Evolutionary conservation across 805 yeast genomes (phyloP).

Genomic region (Ogataea siamensis): DNA sequence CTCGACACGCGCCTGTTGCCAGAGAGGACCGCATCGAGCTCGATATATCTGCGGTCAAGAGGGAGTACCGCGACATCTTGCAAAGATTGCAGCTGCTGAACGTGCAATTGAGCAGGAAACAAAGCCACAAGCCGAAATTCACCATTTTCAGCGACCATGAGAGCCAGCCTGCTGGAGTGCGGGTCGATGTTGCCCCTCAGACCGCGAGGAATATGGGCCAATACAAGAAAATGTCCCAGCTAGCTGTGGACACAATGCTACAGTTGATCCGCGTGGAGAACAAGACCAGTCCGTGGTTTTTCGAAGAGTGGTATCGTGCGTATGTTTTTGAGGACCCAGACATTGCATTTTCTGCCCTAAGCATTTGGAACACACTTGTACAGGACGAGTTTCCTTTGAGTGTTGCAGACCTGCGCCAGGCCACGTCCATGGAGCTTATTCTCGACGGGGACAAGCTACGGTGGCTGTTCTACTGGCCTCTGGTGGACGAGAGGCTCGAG

Average conservation of each 20-base stretch:
- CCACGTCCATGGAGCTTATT: conserved; percentile 22
- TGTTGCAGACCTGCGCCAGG: conserved; percentile 15
- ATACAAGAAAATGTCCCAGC: conserved; percentile 21
- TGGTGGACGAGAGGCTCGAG: conserved; percentile 14
- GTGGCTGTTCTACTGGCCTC: conserved; percentile 23
- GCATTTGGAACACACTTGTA: conserved; percentile 21
- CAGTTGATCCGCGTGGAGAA: conserved; percentile 9
- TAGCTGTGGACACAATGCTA: conserved; percentile 12
- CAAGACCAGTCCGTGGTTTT: conserved; percentile 19
- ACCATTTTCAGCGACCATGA: conserved; percentile 24
- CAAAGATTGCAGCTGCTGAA: conserved; percentile 13
- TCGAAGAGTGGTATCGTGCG: conserved; percentile 30
- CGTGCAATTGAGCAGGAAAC: conserved; percentile 10
- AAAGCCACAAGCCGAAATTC: conserved; percentile 4
- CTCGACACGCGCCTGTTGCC: conserved; percentile 11
- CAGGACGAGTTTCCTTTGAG: conserved; percentile 18
- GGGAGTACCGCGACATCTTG: conserved; percentile 8
- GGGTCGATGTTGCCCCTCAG: conserved; percentile 32
- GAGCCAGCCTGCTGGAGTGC: conserved; percentile 20
- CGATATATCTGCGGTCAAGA: conserved; percentile 11
- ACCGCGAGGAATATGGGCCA: conserved; percentile 22
- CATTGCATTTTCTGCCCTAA: conserved; percentile 4
- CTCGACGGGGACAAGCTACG: conserved; percentile 14
- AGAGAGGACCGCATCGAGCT: conserved; percentile 21
- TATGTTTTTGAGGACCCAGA: conserved; percentile 15